These are phyloP conservation scores for Stachybotrys elegans DNA, from an alignment of 2,329 filamentous ascomycete species.

Conservation along the genomic window DNA sequence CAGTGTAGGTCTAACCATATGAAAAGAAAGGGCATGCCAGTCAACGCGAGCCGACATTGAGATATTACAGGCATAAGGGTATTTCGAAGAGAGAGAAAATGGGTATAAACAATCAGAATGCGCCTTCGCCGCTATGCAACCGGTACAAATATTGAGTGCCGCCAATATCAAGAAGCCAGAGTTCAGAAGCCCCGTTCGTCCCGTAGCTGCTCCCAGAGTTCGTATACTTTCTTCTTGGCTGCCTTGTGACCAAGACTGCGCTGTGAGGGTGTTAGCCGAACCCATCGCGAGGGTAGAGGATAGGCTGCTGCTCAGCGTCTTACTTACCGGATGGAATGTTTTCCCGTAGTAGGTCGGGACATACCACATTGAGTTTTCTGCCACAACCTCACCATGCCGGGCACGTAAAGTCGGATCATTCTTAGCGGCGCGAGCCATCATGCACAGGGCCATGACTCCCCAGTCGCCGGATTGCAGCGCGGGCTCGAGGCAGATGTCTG, in stretches of 20 bases:
- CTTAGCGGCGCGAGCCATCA: slow-evolving; percentile 36
- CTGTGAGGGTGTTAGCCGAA: slow-evolving; percentile 10
- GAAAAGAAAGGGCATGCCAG: too few relatives aligned
- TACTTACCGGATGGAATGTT: slow-evolving; percentile 37
- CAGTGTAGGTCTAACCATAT: too few relatives aligned
- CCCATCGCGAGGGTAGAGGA: background rate
- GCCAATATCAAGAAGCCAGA: too few relatives aligned
- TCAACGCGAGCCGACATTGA: too few relatives aligned
- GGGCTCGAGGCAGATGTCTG: slow-evolving; percentile 26
- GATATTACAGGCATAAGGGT: too few relatives aligned
- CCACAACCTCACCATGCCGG: slow-evolving; percentile 17
- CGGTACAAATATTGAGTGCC: too few relatives aligned
- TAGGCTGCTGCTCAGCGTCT: too few relatives aligned
- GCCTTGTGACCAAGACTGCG: slow-evolving; percentile 32
- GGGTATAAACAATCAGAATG: too few relatives aligned
- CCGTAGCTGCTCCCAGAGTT: slow-evolving; percentile 12
- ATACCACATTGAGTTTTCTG: slow-evolving; percentile 36
- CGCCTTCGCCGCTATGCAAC: too few relatives aligned
- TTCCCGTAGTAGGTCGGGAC: slow-evolving; percentile 42
- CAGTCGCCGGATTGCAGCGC: slow-evolving; percentile 34
- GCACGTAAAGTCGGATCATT: slow-evolving; percentile 27
- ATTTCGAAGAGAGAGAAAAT: too few relatives aligned
- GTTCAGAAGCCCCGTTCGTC: slow-evolving; percentile 1
- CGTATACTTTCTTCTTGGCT: slow-evolving; percentile 22
- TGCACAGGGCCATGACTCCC: slow-evolving; percentile 36